Conservation (phyloP, 257 asterid species). For the Solanum infundibuliforme region DNA sequence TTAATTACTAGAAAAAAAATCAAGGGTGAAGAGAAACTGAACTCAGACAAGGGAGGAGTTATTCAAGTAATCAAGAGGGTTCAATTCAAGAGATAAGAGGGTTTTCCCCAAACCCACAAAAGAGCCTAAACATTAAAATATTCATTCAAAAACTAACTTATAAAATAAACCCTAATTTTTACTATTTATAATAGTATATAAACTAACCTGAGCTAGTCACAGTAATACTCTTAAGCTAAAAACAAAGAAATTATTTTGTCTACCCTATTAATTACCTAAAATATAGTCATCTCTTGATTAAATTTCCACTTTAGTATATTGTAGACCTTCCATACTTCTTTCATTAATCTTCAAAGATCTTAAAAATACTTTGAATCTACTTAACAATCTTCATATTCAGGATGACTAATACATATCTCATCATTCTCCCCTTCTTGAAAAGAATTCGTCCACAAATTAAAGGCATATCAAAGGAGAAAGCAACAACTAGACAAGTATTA, state of each 20-base stretch:
- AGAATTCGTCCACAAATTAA: background rate
- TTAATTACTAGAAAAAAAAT: background rate
- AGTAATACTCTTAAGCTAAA: background rate
- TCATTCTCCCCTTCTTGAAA: background rate
- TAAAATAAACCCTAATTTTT: background rate
- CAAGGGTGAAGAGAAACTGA: background rate
- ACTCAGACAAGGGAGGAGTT: background rate
- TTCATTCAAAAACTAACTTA: background rate
- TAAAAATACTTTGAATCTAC: too few species aligned
- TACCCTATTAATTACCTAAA: background rate
- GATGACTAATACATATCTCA: background rate
- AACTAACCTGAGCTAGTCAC: background rate
- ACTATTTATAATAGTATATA: too few species aligned
- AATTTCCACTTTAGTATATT: background rate
- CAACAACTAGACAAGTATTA: background rate
- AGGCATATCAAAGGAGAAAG: background rate
- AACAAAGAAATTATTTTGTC: background rate
- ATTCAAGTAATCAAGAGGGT: background rate
- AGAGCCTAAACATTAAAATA: background rate
- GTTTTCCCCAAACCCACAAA: background rate
- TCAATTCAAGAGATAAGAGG: background rate
- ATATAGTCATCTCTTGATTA: background rate
- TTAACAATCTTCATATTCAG: background rate
- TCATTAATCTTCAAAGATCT: background rate
- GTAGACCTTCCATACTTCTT: background rate